phyloP scores from a whole-genome alignment of 805 yeast species.

The Metschnikowia henanensis region DNA sequence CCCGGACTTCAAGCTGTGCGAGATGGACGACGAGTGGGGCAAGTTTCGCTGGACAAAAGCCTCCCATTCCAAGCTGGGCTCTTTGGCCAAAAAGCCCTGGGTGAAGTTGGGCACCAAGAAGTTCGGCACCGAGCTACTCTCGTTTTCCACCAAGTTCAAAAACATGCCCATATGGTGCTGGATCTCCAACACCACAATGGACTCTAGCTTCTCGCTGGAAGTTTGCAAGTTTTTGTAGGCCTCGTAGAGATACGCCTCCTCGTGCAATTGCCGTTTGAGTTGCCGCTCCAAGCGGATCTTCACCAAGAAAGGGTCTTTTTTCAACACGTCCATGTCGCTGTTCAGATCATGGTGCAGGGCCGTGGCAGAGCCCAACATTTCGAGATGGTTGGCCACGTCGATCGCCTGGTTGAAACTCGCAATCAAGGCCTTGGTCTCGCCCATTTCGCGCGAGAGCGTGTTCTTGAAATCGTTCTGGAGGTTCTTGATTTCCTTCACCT shows the following conservation, averaged over 20 bases:
- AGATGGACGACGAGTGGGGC: conserved; percentile 29
- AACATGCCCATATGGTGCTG: conserved; percentile 78
- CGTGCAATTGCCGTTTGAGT: conserved; percentile 72
- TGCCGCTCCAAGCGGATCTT: conserved; percentile 73
- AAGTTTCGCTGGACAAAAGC: conserved; percentile 71
- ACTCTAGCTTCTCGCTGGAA: conserved; percentile 83
- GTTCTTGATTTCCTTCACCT: conserved; percentile 83
- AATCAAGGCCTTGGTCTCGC: conserved; percentile 40
- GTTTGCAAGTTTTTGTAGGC: conserved; percentile 85
- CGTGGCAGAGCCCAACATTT: conserved; percentile 19
- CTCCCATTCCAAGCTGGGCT: conserved; percentile 86
- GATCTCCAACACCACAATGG: conserved; percentile 81
- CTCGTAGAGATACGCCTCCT: conserved; percentile 85
- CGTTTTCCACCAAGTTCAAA: conserved; percentile 69
- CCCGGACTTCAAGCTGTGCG: conserved; percentile 31
- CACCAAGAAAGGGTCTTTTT: conserved; percentile 80
- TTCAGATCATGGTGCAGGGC: conserved; percentile 14
- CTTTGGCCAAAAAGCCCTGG: conserved; percentile 63
- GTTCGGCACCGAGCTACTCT: conserved; percentile 70
- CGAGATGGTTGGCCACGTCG: conserved; percentile 55
- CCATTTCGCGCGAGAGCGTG: conserved; percentile 60
- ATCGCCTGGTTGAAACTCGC: conserved; percentile 57
- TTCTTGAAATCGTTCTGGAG: conserved; percentile 84
- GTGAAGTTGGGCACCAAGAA: conserved; percentile 60
- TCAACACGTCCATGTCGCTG: conserved; percentile 31